A percentile compares a stretch with the other conserved stretches of the same genome.
These are phyloP conservation scores for Gremmenia infestans DNA, from an alignment of 2,329 filamentous ascomycete species.

Conservation along the genomic window DNA sequence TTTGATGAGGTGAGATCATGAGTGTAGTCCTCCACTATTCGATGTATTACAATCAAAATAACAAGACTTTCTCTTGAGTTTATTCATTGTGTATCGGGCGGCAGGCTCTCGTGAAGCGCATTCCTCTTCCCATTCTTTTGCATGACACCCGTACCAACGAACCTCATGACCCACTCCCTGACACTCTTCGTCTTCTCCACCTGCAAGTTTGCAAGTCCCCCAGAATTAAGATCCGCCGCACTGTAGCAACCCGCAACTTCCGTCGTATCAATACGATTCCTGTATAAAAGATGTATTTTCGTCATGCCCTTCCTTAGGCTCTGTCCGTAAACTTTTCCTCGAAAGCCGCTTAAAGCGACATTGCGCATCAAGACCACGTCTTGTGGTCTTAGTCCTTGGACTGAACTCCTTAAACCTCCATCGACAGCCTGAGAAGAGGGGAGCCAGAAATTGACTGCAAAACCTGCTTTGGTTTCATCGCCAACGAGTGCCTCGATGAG, in stretches of 20 bases:
- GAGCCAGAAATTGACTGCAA: constrained; percentile 83
- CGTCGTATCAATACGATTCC: constrained; percentile 45
- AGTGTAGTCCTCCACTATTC: background rate
- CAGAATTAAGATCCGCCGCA: constrained; percentile 39
- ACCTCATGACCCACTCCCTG: constrained; percentile 68
- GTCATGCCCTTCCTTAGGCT: constrained; percentile 70
- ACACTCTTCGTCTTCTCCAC: constrained; percentile 61
- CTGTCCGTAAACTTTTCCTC: constrained; percentile 75
- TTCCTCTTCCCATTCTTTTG: background rate
- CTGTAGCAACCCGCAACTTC: constrained; percentile 55
- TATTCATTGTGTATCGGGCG: constrained; percentile 14
- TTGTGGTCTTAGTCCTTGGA: constrained; percentile 53
- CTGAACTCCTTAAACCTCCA: constrained; percentile 18
- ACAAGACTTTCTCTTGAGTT: background rate
- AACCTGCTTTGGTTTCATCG: constrained; percentile 78
- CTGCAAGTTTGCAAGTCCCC: constrained; percentile 40
- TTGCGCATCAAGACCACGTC: constrained; percentile 79
- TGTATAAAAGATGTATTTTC: constrained; percentile 61
- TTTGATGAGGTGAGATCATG: background rate
- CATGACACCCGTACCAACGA: constrained; percentile 47
- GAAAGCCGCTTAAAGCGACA: constrained; percentile 72
- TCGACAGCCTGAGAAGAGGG: constrained; percentile 30
- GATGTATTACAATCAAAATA: background rate
- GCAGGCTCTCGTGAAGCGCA: constrained; percentile 7
- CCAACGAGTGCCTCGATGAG: constrained; percentile 76